Conservation (phyloP, 257 asterid species). For the Capsicum chinense region DNA sequence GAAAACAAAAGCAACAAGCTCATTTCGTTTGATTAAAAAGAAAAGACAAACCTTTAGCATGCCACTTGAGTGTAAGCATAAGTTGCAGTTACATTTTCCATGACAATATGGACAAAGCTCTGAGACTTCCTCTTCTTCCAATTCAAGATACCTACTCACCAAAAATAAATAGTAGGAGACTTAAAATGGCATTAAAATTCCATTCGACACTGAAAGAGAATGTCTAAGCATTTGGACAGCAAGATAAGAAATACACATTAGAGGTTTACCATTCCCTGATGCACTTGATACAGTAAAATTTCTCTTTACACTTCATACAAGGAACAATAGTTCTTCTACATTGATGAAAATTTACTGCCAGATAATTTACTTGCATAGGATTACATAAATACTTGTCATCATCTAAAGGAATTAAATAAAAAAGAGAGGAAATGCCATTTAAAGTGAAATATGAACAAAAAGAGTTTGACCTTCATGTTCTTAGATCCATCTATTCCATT, state of each 20-base stretch:
- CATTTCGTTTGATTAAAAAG: constrained; percentile 26
- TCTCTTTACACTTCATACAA: constrained; percentile 61
- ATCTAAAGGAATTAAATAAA: too few species aligned
- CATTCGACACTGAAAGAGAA: not conserved
- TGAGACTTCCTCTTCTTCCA: constrained; percentile 62
- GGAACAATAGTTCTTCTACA: constrained; percentile 68
- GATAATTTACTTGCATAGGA: too few species aligned
- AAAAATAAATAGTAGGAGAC: not conserved
- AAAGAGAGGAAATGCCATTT: too few species aligned
- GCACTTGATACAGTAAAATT: constrained; percentile 66
- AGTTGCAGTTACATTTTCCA: constrained; percentile 81
- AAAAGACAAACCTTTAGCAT: constrained; percentile 55
- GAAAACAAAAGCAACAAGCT: constrained; percentile 16
- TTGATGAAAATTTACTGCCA: too few species aligned
- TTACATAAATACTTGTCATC: too few species aligned
- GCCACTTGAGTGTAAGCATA: constrained; percentile 71
- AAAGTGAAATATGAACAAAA: too few species aligned
- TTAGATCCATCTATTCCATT: too few species aligned
- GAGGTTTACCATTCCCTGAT: constrained; percentile 67
- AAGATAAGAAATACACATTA: constrained; percentile 27
- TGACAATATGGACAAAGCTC: constrained; percentile 79
- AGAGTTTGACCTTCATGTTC: too few species aligned
- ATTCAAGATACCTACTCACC: constrained; percentile 65
- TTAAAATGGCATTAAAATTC: not conserved
- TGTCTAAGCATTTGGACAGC: constrained; percentile 22